A percentile compares a stretch with the other conserved stretches of the same genome.
phyloP scores from a whole-genome alignment of 2,329 filamentous ascomycete genomes.

The Colletotrichum eremochloae region DNA sequence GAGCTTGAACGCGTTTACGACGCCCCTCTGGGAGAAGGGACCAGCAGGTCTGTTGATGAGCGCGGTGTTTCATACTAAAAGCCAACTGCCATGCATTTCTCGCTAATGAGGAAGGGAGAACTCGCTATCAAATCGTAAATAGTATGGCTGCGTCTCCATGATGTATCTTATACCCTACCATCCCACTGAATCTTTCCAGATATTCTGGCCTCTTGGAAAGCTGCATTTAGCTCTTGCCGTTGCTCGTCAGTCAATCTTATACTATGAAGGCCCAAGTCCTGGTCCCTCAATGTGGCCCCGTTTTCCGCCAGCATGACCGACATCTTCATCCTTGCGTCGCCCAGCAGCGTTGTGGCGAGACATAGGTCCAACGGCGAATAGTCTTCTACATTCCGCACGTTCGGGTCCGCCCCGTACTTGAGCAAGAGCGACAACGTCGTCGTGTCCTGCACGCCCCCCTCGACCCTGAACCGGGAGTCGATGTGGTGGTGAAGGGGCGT shows the following conservation, averaged over 20 bases:
- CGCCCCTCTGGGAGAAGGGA: background rate
- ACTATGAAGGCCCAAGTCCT: conserved; percentile 17
- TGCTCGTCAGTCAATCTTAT: conserved; percentile 19
- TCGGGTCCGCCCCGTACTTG: conserved; percentile 50
- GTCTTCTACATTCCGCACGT: conserved; percentile 40
- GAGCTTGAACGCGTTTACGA: background rate
- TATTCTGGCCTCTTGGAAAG: conserved; percentile 3
- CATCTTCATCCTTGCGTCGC: conserved; percentile 15
- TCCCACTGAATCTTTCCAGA: background rate
- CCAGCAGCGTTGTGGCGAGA: conserved; percentile 13
- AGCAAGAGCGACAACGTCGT: conserved; percentile 44
- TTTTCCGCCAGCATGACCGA: conserved; percentile 7
- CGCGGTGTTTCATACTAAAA: background rate
- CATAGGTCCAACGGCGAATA: conserved; percentile 29
- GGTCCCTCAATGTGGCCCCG: conserved; percentile 17
- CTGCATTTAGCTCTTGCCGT: conserved; percentile 4
- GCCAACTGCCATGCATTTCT: background rate
- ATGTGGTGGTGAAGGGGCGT: conserved; percentile 37
- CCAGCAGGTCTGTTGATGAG: no score
- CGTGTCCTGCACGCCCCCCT: background rate
- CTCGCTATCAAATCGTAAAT: background rate
- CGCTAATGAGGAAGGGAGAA: background rate
- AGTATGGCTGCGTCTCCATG: background rate
- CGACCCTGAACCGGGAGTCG: conserved; percentile 21
- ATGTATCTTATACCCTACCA: background rate